These are phyloP conservation scores for Calonectria crousiana DNA, from an alignment of 2,329 filamentous ascomycete genomes.

Conservation along the genomic window DNA sequence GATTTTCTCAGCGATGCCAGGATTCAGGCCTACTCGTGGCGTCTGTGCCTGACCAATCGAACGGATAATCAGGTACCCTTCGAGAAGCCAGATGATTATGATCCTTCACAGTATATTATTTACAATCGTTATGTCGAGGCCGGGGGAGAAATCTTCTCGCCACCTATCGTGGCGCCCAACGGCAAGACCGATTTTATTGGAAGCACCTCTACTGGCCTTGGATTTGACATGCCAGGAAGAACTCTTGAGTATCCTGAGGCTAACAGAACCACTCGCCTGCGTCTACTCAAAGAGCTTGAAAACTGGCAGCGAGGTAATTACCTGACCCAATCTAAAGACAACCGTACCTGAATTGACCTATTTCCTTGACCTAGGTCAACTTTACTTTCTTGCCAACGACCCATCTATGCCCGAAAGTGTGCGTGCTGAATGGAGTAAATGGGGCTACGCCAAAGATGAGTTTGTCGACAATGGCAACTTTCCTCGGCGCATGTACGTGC, in stretches of 20 bases:
- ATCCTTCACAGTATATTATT: background rate
- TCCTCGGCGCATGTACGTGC: background rate
- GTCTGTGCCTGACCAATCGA: background rate
- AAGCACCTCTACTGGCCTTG: background rate
- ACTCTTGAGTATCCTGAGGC: background rate
- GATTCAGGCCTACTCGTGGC: background rate
- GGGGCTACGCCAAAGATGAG: background rate
- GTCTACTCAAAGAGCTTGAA: background rate
- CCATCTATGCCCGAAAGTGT: background rate
- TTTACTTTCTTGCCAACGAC: background rate
- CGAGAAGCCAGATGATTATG: background rate
- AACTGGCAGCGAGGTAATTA: background rate
- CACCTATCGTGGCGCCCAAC: background rate
- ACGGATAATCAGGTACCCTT: background rate
- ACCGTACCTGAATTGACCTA: background rate
- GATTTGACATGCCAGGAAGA: background rate
- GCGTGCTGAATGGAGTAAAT: background rate
- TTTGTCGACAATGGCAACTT: background rate
- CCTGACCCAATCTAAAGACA: no score
- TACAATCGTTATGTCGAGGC: background rate
- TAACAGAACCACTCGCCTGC: background rate
- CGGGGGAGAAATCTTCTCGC: background rate
- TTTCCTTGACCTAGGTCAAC: background rate
- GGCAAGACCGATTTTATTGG: background rate
- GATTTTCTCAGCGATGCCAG: background rate